A percentile compares a stretch with the other conserved stretches of the same genome.
Evolutionary conservation across 2,329 filamentous ascomycete species (phyloP).

Genomic region (Penicillium sp.): DNA sequence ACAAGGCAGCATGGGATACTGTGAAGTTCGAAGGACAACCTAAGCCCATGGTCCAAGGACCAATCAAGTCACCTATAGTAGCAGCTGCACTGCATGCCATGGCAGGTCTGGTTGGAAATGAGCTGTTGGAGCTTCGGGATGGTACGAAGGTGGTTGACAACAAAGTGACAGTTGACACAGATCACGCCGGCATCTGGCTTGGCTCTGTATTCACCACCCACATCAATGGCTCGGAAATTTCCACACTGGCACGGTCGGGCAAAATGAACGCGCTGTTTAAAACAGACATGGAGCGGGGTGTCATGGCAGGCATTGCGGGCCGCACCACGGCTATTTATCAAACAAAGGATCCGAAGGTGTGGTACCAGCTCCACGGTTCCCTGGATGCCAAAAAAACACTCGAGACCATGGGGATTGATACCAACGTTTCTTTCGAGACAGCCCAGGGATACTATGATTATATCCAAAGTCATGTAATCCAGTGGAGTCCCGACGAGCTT

Average conservation of each 20-base stretch:
- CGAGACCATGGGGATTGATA: constrained; percentile 48
- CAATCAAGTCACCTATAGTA: constrained; percentile 47
- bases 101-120: constrained; percentile 45
- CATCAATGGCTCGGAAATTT: constrained; percentile 39
- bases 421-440: constrained; percentile 16
- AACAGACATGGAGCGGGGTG: constrained; percentile 44
- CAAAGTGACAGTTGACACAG: constrained; percentile 47
- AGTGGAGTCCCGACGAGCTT: constrained; percentile 44
- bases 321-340: constrained; percentile 51
- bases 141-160: constrained; percentile 8
- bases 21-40: constrained; percentile 44
- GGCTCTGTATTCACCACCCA: constrained; percentile 42
- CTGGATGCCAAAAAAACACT: constrained; percentile 48
- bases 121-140: constrained; percentile 35
- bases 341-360: constrained; percentile 47
- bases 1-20: constrained; percentile 26
- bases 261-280: constrained; percentile 30
- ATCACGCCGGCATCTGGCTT: constrained; percentile 50
- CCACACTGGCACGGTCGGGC: constrained; percentile 28
- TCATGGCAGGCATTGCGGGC: constrained; percentile 36
- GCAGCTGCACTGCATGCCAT: constrained; percentile 47
- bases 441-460: constrained; percentile 18
- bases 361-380: constrained; percentile 56
- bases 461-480: constrained; percentile 30
- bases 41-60: constrained; percentile 45